Base-by-base conservation (phyloP, 768 basidiomycete genomes). In the Neoboletus brunneissimus region DNA sequence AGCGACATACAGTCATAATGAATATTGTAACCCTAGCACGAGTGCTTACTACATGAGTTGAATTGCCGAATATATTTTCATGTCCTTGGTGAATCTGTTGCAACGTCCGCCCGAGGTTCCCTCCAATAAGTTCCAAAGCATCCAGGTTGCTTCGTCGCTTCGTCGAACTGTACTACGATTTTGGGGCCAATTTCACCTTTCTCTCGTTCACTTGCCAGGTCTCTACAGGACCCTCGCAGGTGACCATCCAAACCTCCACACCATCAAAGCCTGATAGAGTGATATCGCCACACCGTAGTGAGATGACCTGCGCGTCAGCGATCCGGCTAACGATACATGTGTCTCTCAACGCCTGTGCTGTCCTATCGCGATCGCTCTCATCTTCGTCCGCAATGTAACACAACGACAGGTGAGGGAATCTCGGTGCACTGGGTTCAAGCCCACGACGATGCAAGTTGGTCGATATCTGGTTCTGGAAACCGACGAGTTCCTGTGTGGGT, bases 321-420 rank as follows among this genome's bases (percentile, higher is more conserved):
- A 37, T 71, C 69, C 57, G 42, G 55, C 53, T 5, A 35, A 82
- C 71, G 41, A 67, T 68, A 12, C 77, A 72, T 1, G 67, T 57
- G 13, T 71, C 64, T 57, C 70, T 61, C 62, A 88, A 70, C 57
- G 74, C 72, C 27, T 76, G 69, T 38, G 78, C 75, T 41, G 79
- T 80, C 58, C 65, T 75, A 22, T 74, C 72, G 43, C 88, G 81
- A 68, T 86, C 80, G 20, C 12, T 64, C 4, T 78, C 78, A 58
- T 91, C 88, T n/a, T 77, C 76, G 55, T 91, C 83, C 27, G 75
- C 76, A 56, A 91, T 84, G 65, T 92, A 92, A 64, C 81, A 85
- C 56, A 92, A 62, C 35, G 90, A 91, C 59, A 90, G 58, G 67
- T 92, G 90, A 8, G 89, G 86, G 58, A 82, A 87, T 35, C 75